Conservation (phyloP, 1,284 basidiomycete species). For the Ustilago sp. region DNA sequence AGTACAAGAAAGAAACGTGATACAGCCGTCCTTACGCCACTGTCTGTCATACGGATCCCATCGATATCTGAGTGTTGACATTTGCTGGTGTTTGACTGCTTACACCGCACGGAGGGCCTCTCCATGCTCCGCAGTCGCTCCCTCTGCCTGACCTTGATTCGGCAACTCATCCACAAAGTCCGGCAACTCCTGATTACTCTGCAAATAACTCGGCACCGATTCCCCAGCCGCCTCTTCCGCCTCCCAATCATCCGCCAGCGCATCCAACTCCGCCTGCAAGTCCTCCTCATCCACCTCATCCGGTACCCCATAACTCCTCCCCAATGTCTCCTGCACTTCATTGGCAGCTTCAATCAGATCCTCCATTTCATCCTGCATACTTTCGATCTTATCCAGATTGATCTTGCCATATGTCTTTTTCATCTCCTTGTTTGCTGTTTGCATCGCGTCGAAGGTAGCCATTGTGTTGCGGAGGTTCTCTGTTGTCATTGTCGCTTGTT, state of each 20-base stretch:
- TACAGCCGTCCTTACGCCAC: neutral
- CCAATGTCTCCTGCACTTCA: conserved; percentile 94
- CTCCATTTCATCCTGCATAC: conserved; percentile 83
- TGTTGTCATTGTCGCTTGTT: conserved; percentile 92
- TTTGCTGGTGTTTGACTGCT: neutral
- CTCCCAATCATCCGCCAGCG: conserved; percentile 78
- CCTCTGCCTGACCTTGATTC: conserved; percentile 7
- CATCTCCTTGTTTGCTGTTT: conserved; percentile 96
- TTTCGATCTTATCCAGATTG: conserved; percentile 96
- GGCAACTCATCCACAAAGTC: conserved; percentile 67
- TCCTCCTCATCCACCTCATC: conserved; percentile 98
- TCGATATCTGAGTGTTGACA: neutral
- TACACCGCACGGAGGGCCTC: conserved; percentile 45
- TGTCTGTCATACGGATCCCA: neutral
- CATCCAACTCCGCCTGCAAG: conserved; percentile 82
- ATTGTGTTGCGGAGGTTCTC: conserved; percentile 99
- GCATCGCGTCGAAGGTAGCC: conserved; percentile 99
- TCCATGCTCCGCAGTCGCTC: conserved; percentile 21
- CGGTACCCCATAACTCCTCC: conserved; percentile 92
- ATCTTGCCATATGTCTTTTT: conserved; percentile 97
- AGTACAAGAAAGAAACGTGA: neutral
- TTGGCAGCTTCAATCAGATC: conserved; percentile 96
- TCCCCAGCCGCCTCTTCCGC: conserved; percentile 18
- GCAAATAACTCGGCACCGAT: conserved; percentile 60
- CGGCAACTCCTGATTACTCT: conserved; percentile 49